phyloP scores from a whole-genome alignment of 2,329 filamentous ascomycete species.

The Neofusicoccum umdonicola region DNA sequence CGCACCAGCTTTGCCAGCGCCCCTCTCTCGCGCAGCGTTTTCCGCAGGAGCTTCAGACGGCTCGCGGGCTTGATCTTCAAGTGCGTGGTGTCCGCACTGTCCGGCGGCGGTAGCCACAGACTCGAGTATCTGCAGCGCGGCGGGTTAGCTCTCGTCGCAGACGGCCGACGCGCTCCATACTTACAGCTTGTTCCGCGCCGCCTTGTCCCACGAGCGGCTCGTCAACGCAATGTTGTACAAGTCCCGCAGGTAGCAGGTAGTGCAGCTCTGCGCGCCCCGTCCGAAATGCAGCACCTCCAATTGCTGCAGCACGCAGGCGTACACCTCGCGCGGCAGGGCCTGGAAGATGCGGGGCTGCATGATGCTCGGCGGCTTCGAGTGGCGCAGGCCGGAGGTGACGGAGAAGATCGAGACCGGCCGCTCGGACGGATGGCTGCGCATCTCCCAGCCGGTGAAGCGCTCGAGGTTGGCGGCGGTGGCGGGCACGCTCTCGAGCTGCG shows the following conservation, averaged over 20 bases:
- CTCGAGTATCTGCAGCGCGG: slow-evolving; percentile 44
- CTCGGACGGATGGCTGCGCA: not conserved
- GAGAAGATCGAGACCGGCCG: not conserved
- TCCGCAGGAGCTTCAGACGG: slow-evolving; percentile 53
- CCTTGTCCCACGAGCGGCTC: slow-evolving; percentile 56
- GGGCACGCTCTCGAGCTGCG: not conserved
- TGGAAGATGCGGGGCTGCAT: slow-evolving; percentile 39
- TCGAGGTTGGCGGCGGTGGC: not conserved
- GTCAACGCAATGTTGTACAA: slow-evolving; percentile 53
- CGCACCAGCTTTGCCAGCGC: slow-evolving; percentile 52
- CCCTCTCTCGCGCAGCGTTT: slow-evolving; percentile 53
- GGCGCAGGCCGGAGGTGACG: not conserved
- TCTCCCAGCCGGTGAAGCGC: not conserved
- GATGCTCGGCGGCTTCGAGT: not conserved
- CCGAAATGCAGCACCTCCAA: slow-evolving; percentile 45
- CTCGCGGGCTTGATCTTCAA: slow-evolving; percentile 46
- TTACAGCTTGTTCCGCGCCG: slow-evolving; percentile 52
- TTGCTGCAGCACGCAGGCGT: slow-evolving; percentile 54
- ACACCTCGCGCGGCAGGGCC: slow-evolving; percentile 53
- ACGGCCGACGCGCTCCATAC: slow-evolving; percentile 18
- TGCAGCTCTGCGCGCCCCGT: slow-evolving; percentile 40
- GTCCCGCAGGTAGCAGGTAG: slow-evolving; percentile 55
- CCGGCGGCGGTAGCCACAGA: slow-evolving; percentile 46
- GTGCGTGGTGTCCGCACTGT: slow-evolving; percentile 35
- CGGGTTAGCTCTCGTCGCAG: not conserved